Conservation (phyloP, 164 flowering plant genomes). For the Brasenia schreberi region DNA sequence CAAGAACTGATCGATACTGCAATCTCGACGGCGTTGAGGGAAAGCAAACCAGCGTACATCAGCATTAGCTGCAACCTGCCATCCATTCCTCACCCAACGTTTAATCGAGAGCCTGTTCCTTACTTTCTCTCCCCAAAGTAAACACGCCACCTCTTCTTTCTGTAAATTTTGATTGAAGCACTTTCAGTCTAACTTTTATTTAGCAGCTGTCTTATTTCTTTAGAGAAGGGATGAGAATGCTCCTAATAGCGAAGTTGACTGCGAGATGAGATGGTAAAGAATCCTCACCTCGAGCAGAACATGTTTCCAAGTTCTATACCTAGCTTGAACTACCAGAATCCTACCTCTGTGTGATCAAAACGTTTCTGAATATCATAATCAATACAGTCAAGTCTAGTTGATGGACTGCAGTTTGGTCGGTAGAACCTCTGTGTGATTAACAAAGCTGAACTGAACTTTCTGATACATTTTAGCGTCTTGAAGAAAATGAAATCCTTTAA, state of each 20-base stretch:
- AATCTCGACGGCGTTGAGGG: slow-evolving; percentile 63
- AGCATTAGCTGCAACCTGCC: slow-evolving; percentile 74
- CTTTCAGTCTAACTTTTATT: background rate
- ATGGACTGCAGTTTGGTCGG: too few species aligned
- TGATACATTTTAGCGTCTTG: too few species aligned
- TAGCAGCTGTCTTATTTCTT: background rate
- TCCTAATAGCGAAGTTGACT: background rate
- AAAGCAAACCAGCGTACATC: slow-evolving; percentile 90
- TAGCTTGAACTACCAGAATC: too few species aligned
- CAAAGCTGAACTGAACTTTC: too few species aligned
- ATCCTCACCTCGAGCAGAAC: too few species aligned
- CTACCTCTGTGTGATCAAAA: background rate
- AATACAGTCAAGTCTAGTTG: too few species aligned
- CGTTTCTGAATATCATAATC: too few species aligned
- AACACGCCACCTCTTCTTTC: background rate
- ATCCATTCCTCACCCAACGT: slow-evolving; percentile 70
- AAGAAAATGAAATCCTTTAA: too few species aligned
- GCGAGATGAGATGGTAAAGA: too few species aligned
- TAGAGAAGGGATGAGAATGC: too few species aligned
- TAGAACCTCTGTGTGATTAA: too few species aligned
- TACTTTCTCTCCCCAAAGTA: slow-evolving; percentile 57
- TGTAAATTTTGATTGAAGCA: background rate
- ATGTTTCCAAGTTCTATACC: too few species aligned
- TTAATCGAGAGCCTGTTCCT: slow-evolving; percentile 68
- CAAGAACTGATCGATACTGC: slow-evolving; percentile 83